Base-by-base conservation (phyloP, 75 land plant species). In the Sequoiadendron giganteum region DNA sequence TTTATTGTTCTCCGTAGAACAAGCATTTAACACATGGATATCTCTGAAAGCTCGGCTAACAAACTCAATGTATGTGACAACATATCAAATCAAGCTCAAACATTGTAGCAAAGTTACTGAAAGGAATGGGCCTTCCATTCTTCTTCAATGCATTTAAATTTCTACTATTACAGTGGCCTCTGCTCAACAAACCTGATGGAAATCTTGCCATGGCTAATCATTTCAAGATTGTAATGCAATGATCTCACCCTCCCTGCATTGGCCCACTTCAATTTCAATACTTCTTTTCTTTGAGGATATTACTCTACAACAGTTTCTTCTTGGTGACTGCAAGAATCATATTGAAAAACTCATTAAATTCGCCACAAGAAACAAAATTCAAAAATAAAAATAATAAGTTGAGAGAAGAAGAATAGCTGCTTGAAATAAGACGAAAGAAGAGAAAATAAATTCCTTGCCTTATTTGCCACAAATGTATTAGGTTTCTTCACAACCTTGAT, bases 231-330 rank as follows among this genome's bases (percentile, higher is more conserved):
- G 86, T 61, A 91, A 65, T 88, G 85, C 91, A 89, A 87, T 90
- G 45, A 94, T 52, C 89, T 92, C 94, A 54, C 91, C 94, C 3
- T 92, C 94, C 55, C 54, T 87, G 82, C 95, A 94, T 47, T 89
- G 81, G 13, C 95, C 95, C 40, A 94, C 94, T 75, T 75, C 77
- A 75, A 75, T 75, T 30, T 75, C 77, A 34, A 75, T 75, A 1
- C 90, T 84, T 58, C 83, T 89, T 86, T 85, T 88, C 70, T 85
- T 87, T 61, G 93, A 85, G 15, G 88, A 40, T 88, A 93, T 0
- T 8, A 94, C 73, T 70, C 94, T 85, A 90, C 95, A 95, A 86
- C 95, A 95, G 72, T 93, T 95, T 58, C 95, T 87, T 56, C 95
- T 88, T 4, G 95, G 95, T 1, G 95, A 86, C 95, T 95, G 93